Conservation (phyloP, 176 grass and related monocot species). For the Musa beccarii region DNA sequence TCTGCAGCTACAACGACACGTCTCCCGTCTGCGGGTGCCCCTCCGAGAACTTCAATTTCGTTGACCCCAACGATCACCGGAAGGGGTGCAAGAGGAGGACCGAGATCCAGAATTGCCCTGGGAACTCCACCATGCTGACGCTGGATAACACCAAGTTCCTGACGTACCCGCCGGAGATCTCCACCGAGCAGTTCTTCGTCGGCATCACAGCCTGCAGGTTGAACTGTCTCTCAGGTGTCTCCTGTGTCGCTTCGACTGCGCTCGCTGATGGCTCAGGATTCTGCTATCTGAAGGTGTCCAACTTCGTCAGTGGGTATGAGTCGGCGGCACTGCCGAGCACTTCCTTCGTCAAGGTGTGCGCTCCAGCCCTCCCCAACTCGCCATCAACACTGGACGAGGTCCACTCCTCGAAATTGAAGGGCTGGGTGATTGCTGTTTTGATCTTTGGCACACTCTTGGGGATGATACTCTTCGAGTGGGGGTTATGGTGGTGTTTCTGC, state of each 20-base stretch:
- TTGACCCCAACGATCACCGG: conserved; percentile 13
- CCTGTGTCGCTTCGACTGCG: conserved; percentile 76
- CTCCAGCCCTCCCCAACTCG: conserved; percentile 26
- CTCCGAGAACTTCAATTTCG: conserved; percentile 50
- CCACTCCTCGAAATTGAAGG: conserved; percentile 28
- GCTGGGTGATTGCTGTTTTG: conserved; percentile 48
- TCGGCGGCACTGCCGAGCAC: conserved; percentile 77
- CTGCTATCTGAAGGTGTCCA: conserved; percentile 80
- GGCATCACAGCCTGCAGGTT: conserved; percentile 75
- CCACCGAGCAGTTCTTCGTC: conserved; percentile 70
- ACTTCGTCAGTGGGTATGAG: conserved; percentile 66
- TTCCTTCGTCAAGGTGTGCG: conserved; percentile 97
- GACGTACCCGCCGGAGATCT: conserved; percentile 64
- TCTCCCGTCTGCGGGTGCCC: conserved; percentile 67
- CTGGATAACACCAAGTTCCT: conserved; percentile 77
- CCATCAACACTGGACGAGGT: not conserved
- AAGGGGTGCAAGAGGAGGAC: conserved; percentile 38
- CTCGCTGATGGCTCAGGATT: conserved; percentile 78
- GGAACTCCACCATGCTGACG: conserved; percentile 82
- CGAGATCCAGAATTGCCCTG: conserved; percentile 49
- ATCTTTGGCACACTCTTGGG: conserved; percentile 37
- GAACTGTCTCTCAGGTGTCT: conserved; percentile 72
- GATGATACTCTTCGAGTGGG: conserved; percentile 52
- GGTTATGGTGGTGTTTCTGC: conserved; percentile 79
- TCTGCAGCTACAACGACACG: conserved; percentile 78